Evolutionary conservation across 371 early-diverging fungal species (phyloP).

Genomic region (Rhizopus delemar): DNA sequence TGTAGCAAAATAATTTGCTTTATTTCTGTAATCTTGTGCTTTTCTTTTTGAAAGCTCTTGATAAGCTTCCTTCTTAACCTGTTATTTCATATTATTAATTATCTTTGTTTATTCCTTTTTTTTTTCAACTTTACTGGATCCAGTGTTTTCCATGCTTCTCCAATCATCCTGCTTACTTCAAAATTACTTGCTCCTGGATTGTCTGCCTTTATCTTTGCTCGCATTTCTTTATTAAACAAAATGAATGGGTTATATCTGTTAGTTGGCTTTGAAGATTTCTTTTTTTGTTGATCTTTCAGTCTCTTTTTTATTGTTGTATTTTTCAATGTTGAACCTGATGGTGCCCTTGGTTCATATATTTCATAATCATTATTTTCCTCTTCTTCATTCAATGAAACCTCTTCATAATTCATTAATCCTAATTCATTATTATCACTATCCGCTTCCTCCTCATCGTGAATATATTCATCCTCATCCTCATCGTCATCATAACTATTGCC

Average conservation of each 20-base stretch:
- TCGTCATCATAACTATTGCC: not conserved
- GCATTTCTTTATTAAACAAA: conserved; percentile 23
- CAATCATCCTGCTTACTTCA: conserved; percentile 16
- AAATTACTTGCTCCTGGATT: conserved; percentile 9
- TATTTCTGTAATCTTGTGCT: conserved; percentile 3
- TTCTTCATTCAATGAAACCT: not conserved
- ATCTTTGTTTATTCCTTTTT: not conserved
- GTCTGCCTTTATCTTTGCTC: conserved; percentile 3
- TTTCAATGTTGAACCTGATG: not conserved
- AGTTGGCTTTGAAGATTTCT: conserved; percentile 5
- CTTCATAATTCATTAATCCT: not conserved
- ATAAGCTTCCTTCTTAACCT: conserved; percentile 16
- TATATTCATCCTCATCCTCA: conserved; percentile 2
- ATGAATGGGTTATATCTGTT: conserved; percentile 29
- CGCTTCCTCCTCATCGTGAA: not conserved
- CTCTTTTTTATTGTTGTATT: not conserved
- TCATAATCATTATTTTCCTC: not conserved
- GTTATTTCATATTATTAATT: not conserved
- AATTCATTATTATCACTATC: not conserved
- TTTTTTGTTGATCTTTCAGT: not conserved
- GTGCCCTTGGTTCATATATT: not conserved
- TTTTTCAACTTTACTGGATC: conserved; percentile 6
- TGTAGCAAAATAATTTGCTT: not conserved
- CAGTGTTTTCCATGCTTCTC: conserved; percentile 19
- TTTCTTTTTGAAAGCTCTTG: conserved; percentile 5